Evolutionary conservation across 148 eudicot species (phyloP).

Genomic region (Simmondsia chinensis): DNA sequence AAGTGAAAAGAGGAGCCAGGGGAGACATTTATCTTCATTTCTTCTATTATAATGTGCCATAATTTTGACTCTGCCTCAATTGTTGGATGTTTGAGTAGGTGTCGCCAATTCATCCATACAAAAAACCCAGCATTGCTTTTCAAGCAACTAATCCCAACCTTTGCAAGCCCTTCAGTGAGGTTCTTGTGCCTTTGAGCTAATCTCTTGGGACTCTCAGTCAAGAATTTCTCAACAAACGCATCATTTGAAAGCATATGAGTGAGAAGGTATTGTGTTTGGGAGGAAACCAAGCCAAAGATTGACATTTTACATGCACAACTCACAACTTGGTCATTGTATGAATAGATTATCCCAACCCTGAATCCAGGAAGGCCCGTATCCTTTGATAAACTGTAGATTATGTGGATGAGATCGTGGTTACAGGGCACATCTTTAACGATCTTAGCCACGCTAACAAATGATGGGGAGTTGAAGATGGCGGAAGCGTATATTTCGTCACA

Average conservation of each 20-base stretch:
- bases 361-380: constrained; percentile 84
- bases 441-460: constrained; percentile 38
- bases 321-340: constrained; percentile 65
- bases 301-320: constrained; percentile 52
- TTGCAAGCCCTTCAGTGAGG: constrained; percentile 37
- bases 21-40: constrained; percentile 72
- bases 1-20: constrained; percentile 81
- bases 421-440: constrained; percentile 28
- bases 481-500: constrained; percentile 64
- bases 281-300: constrained; percentile 67
- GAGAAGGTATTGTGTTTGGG: constrained; percentile 61
- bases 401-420: constrained; percentile 42
- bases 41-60: constrained; percentile 49
- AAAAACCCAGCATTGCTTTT: constrained; percentile 57
- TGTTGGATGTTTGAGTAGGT: constrained; percentile 27
- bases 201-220: constrained; percentile 16
- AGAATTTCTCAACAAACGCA: constrained; percentile 18
- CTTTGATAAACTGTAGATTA: constrained; percentile 65
- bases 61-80: constrained; percentile 38
- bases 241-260: constrained; percentile 50
- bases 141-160: constrained; percentile 49
- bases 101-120: constrained; percentile 69
- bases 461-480: constrained; percentile 32
- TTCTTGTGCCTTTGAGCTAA: constrained; percentile 16
- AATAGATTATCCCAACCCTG: constrained; percentile 62